phyloP scores from a whole-genome alignment of 805 yeast genomes.

The Nadsonia fulvescens region DNA sequence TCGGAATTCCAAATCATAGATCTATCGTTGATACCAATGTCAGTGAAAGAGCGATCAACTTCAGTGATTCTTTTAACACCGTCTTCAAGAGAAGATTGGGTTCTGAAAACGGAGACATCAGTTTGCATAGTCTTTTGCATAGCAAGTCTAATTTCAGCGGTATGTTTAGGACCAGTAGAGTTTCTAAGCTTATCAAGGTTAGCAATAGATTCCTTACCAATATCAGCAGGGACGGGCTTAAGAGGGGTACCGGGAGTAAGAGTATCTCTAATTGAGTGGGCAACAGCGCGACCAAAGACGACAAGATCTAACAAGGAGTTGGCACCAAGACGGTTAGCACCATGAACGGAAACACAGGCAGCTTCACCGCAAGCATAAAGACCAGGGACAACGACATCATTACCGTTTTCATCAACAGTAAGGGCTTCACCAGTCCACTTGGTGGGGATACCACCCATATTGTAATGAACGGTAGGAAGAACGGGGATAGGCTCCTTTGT shows the following conservation, averaged over 20 bases:
- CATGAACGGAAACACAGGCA: constrained; percentile 97
- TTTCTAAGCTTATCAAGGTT: constrained; percentile 79
- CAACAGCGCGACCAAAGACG: constrained; percentile 96
- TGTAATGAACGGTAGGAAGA: constrained; percentile 94
- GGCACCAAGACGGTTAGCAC: constrained; percentile 98
- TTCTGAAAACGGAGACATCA: constrained; percentile 94
- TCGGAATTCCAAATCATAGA: constrained; percentile 99
- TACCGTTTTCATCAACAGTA: constrained; percentile 66
- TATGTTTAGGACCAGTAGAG: constrained; percentile 63
- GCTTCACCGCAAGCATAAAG: constrained; percentile 96
- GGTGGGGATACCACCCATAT: constrained; percentile 99
- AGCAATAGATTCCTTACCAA: constrained; percentile 79
- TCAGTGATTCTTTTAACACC: constrained; percentile 68
- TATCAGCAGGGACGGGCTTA: constrained; percentile 62
- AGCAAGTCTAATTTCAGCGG: constrained; percentile 74
- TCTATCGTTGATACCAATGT: constrained; percentile 81
- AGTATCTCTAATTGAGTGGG: constrained; percentile 74
- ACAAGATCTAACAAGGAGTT: constrained; percentile 92
- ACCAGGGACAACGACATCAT: constrained; percentile 85
- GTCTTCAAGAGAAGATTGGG: constrained; percentile 74
- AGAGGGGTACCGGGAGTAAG: constrained; percentile 82
- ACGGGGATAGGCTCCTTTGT: constrained; percentile 98
- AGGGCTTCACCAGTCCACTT: constrained; percentile 92
- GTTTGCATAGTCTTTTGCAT: constrained; percentile 96
- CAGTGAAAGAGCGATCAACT: constrained; percentile 56